Evolutionary conservation across 2,329 filamentous ascomycete genomes (phyloP).

Genomic region (Zalaria obscura): DNA sequence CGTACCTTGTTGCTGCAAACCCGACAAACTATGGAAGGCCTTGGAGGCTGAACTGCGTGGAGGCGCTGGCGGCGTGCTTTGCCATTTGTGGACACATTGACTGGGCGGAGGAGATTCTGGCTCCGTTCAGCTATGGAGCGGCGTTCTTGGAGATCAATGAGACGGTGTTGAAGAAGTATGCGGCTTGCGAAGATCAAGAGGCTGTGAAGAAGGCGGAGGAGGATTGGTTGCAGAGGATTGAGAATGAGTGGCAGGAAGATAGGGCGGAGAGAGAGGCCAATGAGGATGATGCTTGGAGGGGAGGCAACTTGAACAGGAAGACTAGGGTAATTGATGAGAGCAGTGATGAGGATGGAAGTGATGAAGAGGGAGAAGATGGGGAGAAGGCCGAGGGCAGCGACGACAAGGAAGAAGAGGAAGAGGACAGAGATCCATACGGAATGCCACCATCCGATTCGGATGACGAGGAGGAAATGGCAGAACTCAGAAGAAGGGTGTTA

Average conservation of each 20-base stretch:
- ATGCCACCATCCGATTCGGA: slow-evolving; percentile 62
- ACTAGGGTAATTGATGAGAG: slow-evolving; percentile 35
- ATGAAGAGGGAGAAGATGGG: slow-evolving; percentile 24
- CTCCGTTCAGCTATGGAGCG: slow-evolving; percentile 75
- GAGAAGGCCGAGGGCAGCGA: slow-evolving; percentile 28
- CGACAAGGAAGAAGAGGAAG: slow-evolving; percentile 26
- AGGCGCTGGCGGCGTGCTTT: slow-evolving; percentile 85
- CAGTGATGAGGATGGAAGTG: slow-evolving; percentile 33
- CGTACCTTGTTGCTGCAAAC: slow-evolving; percentile 93
- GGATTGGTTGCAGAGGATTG: slow-evolving; percentile 78
- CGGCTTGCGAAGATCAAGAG: slow-evolving; percentile 66
- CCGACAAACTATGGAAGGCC: slow-evolving; percentile 95
- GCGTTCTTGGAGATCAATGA: slow-evolving; percentile 87
- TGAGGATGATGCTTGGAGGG: slow-evolving; percentile 71
- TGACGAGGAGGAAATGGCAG: slow-evolving; percentile 84
- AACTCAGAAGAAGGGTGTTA: slow-evolving; percentile 78
- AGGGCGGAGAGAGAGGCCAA: slow-evolving; percentile 48
- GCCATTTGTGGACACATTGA: slow-evolving; percentile 83
- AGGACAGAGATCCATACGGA: slow-evolving; percentile 53
- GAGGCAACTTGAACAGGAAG: slow-evolving; percentile 70
- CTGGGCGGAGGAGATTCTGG: slow-evolving; percentile 75
- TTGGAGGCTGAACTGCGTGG: slow-evolving; percentile 89
- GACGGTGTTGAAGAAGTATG: slow-evolving; percentile 68
- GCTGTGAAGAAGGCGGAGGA: slow-evolving; percentile 73
- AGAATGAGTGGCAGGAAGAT: slow-evolving; percentile 76